Evolutionary conservation across 495 filamentous ascomycete species (phyloP).

Genomic region (Talaromyces nanjingensis): DNA sequence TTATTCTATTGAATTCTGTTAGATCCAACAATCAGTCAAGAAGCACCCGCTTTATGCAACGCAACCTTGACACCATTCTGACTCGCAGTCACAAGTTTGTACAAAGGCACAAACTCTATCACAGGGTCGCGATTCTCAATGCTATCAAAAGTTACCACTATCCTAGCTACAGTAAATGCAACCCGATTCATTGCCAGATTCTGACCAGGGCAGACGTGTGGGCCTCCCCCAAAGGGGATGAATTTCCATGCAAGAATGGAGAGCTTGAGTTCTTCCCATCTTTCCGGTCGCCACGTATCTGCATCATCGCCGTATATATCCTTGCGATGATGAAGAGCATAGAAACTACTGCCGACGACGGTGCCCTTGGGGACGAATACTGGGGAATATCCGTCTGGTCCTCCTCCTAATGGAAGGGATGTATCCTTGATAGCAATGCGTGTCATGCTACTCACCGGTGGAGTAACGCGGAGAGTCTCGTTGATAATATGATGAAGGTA

Average conservation of each 20-base stretch:
- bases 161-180: background rate
- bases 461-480: slow-evolving; percentile 37
- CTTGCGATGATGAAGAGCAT: slow-evolving; percentile 35
- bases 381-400: slow-evolving; percentile 28
- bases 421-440: slow-evolving; percentile 32
- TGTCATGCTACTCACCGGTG: slow-evolving; percentile 30
- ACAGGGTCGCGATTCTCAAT: slow-evolving; percentile 6
- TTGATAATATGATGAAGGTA: slow-evolving; percentile 52
- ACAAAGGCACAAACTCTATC: slow-evolving; percentile 2
- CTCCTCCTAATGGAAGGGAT: slow-evolving; percentile 43
- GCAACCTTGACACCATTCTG: slow-evolving; percentile 6
- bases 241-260: slow-evolving; percentile 40
- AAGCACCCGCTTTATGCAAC: background rate
- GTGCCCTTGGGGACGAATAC: slow-evolving; percentile 19
- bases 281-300: slow-evolving; percentile 36
- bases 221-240: slow-evolving; percentile 57
- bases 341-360: slow-evolving; percentile 19
- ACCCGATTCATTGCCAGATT: slow-evolving; percentile 3
- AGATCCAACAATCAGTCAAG: background rate
- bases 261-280: slow-evolving; percentile 35
- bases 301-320: slow-evolving; percentile 44
- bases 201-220: slow-evolving; percentile 47
- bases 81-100: slow-evolving; percentile 5
- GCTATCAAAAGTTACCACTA: background rate
- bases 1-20: background rate